Conservation (phyloP, 768 basidiomycete species). For the Coprinopsis sp. region DNA sequence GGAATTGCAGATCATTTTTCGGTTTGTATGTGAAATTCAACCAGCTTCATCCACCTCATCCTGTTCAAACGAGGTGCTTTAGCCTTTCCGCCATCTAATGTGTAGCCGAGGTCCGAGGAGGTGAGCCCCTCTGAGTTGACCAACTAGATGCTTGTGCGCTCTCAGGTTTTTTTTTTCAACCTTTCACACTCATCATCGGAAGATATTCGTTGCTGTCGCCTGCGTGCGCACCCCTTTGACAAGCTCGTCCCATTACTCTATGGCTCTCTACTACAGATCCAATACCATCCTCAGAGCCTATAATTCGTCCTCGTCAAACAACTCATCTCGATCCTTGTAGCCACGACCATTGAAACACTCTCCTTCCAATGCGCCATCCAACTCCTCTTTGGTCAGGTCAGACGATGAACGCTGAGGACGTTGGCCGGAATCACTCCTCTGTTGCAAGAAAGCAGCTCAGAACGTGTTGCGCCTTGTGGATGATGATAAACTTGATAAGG, state of each 20-base stretch:
- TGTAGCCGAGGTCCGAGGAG: conserved; percentile 72
- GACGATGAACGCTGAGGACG: conserved; percentile 17
- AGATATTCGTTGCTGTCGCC: conserved; percentile 80
- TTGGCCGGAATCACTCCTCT: conserved; percentile 24
- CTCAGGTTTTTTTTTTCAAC: conserved; percentile 8
- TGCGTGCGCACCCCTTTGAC: conserved; percentile 37
- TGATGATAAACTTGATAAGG: conserved; percentile 71
- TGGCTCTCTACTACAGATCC: conserved; percentile 31
- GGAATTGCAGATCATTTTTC: conserved; percentile 59
- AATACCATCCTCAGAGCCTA: conserved; percentile 28
- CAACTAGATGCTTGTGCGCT: conserved; percentile 67
- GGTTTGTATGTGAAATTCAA: conserved; percentile 90
- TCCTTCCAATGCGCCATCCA: conserved; percentile 71
- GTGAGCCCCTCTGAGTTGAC: conserved; percentile 25
- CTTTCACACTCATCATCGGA: not conserved
- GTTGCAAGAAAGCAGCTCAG: conserved; percentile 30
- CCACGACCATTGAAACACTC: conserved; percentile 67
- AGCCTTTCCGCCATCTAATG: conserved; percentile 79
- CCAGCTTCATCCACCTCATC: conserved; percentile 67
- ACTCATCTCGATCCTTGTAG: conserved; percentile 58
- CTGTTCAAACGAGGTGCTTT: conserved; percentile 76
- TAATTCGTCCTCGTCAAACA: conserved; percentile 46
- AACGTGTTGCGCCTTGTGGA: conserved; percentile 53
- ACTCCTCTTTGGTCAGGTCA: conserved; percentile 31
- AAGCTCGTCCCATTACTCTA: not conserved